Evolutionary conservation across 345 rosid species (phyloP), one percentile per base, ranked within the genome.

Genomic region (Bruguiera parviflora): DNA sequence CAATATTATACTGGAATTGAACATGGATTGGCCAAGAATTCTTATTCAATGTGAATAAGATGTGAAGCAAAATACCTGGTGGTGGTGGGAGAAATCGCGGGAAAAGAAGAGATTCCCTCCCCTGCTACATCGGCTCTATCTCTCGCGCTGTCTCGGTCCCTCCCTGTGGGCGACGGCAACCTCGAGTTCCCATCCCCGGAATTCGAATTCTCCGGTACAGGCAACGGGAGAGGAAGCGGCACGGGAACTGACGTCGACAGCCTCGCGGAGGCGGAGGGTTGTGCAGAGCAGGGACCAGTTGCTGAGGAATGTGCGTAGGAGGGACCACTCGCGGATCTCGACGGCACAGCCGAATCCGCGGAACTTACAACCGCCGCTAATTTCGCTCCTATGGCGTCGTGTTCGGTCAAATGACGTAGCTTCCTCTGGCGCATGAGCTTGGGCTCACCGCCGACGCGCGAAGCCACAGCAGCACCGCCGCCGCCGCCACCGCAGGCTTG

Each of bases 181-280:
- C 83, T 76, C 39, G 61, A 66, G 21, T 82, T 86, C 6, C 77
- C 83, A 31, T 78, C 74, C 24, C 82, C 75, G 33, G 28, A 70
- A 37, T 21, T 37, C 57, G 56, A 55, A 19, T 49, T 46, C 6
- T 81, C 88, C 0, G 84, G 87, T 22, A 83, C 55, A 59, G 96
- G 96, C 47, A 89, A 69, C 8, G 96, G 96, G 56, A 90, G 76
- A 1, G 92, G 92, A 53, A 85, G 52, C 16, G 92, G 85, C 16
- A 66, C 66, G 21, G 81, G 58, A 2, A 67, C 33, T 15, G 86
- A 65, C 21, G 83, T 58, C 0, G 82, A 79, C 25, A 76, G 74
- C 58, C 77, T 61, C 53, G 59, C 33, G n/a, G 61, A 63, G 10
- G 75, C 9, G 37, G 10, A 67, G 25, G 65, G 66, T 18, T 63